Evolutionary conservation across 2,329 filamentous ascomycete species (phyloP).

Genomic region (Colletotrichum theobromicola): DNA sequence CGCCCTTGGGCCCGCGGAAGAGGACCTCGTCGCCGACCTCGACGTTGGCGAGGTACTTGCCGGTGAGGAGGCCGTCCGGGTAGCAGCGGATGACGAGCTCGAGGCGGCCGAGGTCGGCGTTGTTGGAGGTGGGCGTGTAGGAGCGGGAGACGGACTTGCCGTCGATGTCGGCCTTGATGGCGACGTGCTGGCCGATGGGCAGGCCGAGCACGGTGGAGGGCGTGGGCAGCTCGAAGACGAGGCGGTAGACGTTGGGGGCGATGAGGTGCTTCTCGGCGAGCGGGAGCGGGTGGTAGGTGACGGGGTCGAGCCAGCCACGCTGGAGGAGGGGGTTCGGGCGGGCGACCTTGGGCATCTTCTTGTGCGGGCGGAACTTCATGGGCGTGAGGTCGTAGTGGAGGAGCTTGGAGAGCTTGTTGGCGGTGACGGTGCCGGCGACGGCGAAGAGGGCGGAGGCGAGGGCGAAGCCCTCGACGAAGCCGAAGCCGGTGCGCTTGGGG

Average conservation of each 20-base stretch:
- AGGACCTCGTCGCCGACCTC: slow-evolving; percentile 53
- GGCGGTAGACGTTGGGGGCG: slow-evolving; percentile 49
- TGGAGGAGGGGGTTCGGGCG: slow-evolving; percentile 42
- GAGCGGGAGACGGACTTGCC: slow-evolving; percentile 53
- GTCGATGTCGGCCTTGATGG: slow-evolving; percentile 52
- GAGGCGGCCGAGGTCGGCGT: slow-evolving; percentile 51
- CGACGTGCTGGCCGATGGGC: slow-evolving; percentile 62
- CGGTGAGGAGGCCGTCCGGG: slow-evolving; percentile 54
- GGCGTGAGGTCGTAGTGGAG: slow-evolving; percentile 36
- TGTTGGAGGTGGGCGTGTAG: slow-evolving; percentile 60
- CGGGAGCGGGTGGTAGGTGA: slow-evolving; percentile 51
- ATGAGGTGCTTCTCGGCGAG: slow-evolving; percentile 44
- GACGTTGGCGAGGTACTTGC: slow-evolving; percentile 51
- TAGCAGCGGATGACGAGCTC: slow-evolving; percentile 60
- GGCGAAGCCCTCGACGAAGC: slow-evolving; percentile 41
- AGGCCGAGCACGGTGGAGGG: slow-evolving; percentile 52
- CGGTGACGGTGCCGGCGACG: slow-evolving; percentile 33
- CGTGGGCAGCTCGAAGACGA: slow-evolving; percentile 53
- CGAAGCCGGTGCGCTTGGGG: slow-evolving; percentile 26
- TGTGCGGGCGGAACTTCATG: slow-evolving; percentile 40
- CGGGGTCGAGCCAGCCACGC: slow-evolving; percentile 54
- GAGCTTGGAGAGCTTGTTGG: slow-evolving; percentile 33
- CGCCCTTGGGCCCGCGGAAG: slow-evolving; percentile 62
- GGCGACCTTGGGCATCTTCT: slow-evolving; percentile 41
- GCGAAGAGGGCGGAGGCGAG: slow-evolving; percentile 38